Percentiles rank a stretch among this genome's conserved stretches.
These are phyloP conservation scores for Phytophthora colocasiae DNA, from an alignment of 352 stramenopile species.

Conservation along the genomic window DNA sequence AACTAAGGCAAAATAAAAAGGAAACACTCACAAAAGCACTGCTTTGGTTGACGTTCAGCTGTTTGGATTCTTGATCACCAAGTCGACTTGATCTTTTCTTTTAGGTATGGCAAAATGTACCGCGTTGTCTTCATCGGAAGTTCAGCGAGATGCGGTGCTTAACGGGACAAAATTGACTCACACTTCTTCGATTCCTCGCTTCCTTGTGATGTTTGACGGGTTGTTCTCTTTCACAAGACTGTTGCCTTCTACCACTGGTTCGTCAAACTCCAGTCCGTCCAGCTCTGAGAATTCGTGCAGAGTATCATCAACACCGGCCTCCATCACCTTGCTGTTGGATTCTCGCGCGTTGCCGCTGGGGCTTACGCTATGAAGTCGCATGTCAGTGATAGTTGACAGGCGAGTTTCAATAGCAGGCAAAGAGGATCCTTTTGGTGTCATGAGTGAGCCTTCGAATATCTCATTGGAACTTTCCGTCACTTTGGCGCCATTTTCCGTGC, in stretches of 20 bases:
- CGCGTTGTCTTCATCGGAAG: slow-evolving; percentile 7
- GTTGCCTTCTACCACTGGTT: slow-evolving; percentile 64
- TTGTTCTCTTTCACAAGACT: slow-evolving; percentile 77
- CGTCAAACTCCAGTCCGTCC: slow-evolving; percentile 74
- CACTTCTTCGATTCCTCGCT: slow-evolving; percentile 73
- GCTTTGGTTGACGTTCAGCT: slow-evolving; percentile 9
- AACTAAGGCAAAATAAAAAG: slow-evolving; percentile 36
- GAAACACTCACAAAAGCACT: slow-evolving; percentile 19
- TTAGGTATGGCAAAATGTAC: slow-evolving; percentile 26
- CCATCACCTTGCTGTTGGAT: slow-evolving; percentile 28
- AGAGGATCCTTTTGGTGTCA: slow-evolving; percentile 16
- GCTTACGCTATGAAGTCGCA: slow-evolving; percentile 18
- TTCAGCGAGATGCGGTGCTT: slow-evolving; percentile 18
- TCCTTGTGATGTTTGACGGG: slow-evolving; percentile 52
- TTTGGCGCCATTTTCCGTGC: slow-evolving; percentile 7
- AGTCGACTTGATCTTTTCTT: too few relatives aligned
- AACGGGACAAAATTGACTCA: slow-evolving; percentile 32
- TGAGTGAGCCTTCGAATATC: slow-evolving; percentile 19
- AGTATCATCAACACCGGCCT: slow-evolving; percentile 52
- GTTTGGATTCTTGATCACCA: not conserved
- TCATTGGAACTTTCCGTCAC: slow-evolving; percentile 3
- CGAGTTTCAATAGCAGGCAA: slow-evolving; percentile 23
- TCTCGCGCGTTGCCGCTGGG: slow-evolving; percentile 10
- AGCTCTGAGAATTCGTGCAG: slow-evolving; percentile 85
- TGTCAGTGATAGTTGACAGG: slow-evolving; percentile 23